Base-by-base conservation (phyloP, 140 eudicot genomes). In the Ambrosia hybrid region DNA sequence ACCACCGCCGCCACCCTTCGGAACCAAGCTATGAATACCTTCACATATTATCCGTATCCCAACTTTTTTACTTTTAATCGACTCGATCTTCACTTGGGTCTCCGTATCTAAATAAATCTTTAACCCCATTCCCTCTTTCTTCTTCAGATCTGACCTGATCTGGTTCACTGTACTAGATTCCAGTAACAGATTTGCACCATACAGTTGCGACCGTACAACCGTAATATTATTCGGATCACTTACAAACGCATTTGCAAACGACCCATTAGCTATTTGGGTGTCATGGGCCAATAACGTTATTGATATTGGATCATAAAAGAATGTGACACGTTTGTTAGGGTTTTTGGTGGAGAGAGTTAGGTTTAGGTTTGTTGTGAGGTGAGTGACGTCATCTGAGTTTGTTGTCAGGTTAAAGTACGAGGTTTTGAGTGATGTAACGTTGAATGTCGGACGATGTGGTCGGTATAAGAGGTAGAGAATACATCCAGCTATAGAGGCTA, bases 1-100 rank as follows among this genome's bases (percentile, higher is more conserved):
- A 34, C 79, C 59, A 36, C 12, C 17, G 3, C 34, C 78, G 1
- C 57, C 52, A 14, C 6, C 85, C 73, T 78, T 83, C 6, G 97
- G 97, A 56, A 82, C 3, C 6, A 41, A 6, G 12, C 84, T 88
- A 63, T 81, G 95, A 26, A 91, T 74, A 5, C 92, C 96, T 12
- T 80, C 83, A 9, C 97, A 91, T 62, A 30, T 70, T 34, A 91
- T 79, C 72, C 89, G 81, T 60, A 91, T 84, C 63, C 95, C 96
- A 6, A 91, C 69, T 62, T 82, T 86, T 71, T 78, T 86, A 21
- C 72, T 82, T 52, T 82, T 80, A 17, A 85, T 1, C 37, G 86
- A 85, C 5, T 86, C 97, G n/a, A 86, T 61, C 70, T 82, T 91
- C 14, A 88, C 96, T 38, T 51, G 68, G 5, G 88, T 82, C 75